Conservation (phyloP, 2,329 filamentous ascomycete species). For the Fusarium veterinarium region DNA sequence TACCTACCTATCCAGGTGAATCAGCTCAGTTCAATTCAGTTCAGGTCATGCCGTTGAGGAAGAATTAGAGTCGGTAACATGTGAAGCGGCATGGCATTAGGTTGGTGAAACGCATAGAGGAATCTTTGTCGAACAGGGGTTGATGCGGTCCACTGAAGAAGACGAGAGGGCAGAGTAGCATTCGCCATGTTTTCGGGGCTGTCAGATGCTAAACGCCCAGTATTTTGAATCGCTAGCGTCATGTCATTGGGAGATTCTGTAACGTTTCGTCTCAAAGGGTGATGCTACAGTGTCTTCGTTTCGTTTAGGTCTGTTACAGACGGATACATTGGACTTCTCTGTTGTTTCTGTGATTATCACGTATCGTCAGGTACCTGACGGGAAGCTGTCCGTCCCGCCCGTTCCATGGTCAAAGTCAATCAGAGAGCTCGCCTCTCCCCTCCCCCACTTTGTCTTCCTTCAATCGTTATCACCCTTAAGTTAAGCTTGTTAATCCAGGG, state of each 20-base stretch:
- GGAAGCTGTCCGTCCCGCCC: conserved; percentile 29
- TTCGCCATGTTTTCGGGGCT: conserved; percentile 26
- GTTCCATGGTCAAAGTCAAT: conserved; percentile 21
- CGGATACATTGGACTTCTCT: not conserved
- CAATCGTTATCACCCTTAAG: conserved; percentile 1
- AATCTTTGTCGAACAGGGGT: conserved; percentile 1
- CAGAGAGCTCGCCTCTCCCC: not conserved
- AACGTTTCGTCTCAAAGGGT: conserved; percentile 21
- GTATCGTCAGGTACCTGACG: not conserved
- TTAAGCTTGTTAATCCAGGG: conserved; percentile 22
- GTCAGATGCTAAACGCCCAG: conserved; percentile 12
- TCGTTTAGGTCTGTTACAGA: not conserved
- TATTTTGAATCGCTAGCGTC: conserved; percentile 16
- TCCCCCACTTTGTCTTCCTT: conserved; percentile 20
- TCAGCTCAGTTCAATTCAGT: not conserved
- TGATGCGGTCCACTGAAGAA: not conserved
- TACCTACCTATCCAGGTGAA: not conserved
- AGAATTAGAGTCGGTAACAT: not conserved
- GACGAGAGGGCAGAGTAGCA: not conserved
- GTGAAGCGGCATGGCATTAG: not conserved
- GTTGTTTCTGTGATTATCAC: not conserved
- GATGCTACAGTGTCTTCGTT: conserved; percentile 25
- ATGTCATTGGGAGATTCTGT: conserved; percentile 21
- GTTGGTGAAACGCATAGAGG: conserved; percentile 22
- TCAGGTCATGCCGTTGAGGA: conserved; percentile 1